Evolutionary conservation across 192 early-diverging fungal genomes (phyloP).

Genomic region (Paraglomus occultum): DNA sequence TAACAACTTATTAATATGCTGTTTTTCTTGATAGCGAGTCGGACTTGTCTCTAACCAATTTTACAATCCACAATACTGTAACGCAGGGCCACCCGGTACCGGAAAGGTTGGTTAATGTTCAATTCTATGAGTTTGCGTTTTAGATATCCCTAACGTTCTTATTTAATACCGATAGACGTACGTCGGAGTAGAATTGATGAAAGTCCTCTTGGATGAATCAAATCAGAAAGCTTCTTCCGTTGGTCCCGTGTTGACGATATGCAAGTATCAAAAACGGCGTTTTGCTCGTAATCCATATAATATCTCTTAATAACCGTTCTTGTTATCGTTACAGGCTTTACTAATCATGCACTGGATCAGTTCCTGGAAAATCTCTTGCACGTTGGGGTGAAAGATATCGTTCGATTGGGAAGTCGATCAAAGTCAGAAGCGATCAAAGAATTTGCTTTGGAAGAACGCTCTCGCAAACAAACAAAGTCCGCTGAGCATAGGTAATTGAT

Average conservation of each 20-base stretch:
- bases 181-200: conserved; percentile 51
- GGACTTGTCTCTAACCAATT: not conserved
- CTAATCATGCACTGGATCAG: conserved; percentile 65
- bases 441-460: conserved; percentile 22
- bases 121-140: not conserved
- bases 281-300: conserved; percentile 6
- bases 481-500: not conserved
- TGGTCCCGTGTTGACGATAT: conserved; percentile 50
- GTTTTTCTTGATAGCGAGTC: not conserved
- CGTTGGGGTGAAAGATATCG: conserved; percentile 36
- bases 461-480: conserved; percentile 27
- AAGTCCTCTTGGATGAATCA: conserved; percentile 31
- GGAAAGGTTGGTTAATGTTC: conserved; percentile 34
- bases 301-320: conserved; percentile 35
- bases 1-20: not conserved
- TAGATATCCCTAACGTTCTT: conserved; percentile 18
- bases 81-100: conserved; percentile 49
- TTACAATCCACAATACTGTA: not conserved
- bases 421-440: conserved; percentile 38
- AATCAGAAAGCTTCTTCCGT: conserved; percentile 31
- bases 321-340: conserved; percentile 42
- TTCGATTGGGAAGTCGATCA: conserved; percentile 48
- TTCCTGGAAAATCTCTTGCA: conserved; percentile 57
- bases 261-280: conserved; percentile 9
- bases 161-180: conserved; percentile 29